Conservation (phyloP, 768 basidiomycete genomes). For the Antrodiella citrinella region DNA sequence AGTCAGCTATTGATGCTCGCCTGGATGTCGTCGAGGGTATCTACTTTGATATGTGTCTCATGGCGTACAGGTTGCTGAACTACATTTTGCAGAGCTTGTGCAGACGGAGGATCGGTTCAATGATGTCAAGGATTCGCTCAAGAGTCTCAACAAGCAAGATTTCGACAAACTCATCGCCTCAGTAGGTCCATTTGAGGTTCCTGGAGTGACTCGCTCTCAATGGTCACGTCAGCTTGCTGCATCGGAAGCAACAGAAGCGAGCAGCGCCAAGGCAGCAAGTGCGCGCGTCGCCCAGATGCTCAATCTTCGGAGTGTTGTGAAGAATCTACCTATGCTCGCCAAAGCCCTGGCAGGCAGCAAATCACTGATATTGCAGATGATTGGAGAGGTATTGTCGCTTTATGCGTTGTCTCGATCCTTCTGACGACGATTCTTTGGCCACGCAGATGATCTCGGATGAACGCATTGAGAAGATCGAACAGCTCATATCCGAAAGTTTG, state of each 20-base stretch:
- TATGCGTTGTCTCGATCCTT: not conserved
- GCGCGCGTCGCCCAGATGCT: conserved; percentile 74
- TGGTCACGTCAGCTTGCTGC: conserved; percentile 48
- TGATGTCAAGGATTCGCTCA: conserved; percentile 60
- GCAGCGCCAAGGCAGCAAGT: conserved; percentile 55
- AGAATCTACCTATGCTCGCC: conserved; percentile 53
- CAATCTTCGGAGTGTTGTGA: conserved; percentile 64
- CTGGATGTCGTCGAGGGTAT: conserved; percentile 82
- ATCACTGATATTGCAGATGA: conserved; percentile 53
- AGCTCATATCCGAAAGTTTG: conserved; percentile 49
- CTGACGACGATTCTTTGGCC: not conserved
- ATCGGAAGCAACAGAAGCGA: conserved; percentile 47
- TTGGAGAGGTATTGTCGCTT: conserved; percentile 41
- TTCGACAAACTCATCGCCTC: conserved; percentile 80
- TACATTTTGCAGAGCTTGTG: conserved; percentile 76
- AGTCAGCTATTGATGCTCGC: conserved; percentile 64
- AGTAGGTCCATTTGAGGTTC: conserved; percentile 26
- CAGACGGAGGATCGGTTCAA: conserved; percentile 68
- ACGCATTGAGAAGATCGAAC: conserved; percentile 55
- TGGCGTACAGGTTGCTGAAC: conserved; percentile 10
- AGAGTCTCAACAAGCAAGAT: conserved; percentile 70
- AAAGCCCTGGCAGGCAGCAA: conserved; percentile 51
- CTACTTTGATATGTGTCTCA: no score
- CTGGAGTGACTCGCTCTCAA: not conserved
- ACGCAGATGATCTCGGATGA: conserved; percentile 68